Evolutionary conservation across 2,329 filamentous ascomycete species (phyloP).

Genomic region (Penicillium digitatum): DNA sequence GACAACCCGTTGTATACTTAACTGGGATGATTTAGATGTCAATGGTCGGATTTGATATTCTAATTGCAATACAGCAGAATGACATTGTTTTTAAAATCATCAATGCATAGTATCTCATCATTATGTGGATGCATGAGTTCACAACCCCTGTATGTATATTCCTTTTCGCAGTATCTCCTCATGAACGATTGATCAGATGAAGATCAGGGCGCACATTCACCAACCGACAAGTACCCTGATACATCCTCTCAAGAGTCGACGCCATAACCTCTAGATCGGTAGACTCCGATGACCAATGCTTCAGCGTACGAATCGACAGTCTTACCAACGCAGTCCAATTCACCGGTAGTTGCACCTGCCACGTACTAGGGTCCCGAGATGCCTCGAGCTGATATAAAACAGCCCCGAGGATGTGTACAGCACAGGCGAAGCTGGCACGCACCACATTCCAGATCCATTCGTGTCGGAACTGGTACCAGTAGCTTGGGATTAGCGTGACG

Average conservation of each 20-base stretch:
- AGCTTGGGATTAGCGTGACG: conserved; percentile 16
- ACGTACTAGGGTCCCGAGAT: background rate
- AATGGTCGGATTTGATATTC: background rate
- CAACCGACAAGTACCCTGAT: conserved; percentile 21
- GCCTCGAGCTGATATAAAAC: conserved; percentile 15
- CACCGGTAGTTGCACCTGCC: conserved; percentile 9
- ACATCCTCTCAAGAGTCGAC: conserved; percentile 21
- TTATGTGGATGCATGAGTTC: background rate
- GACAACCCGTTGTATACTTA: background rate
- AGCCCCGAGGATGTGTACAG: conserved; percentile 20
- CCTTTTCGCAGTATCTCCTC: background rate
- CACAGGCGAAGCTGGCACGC: conserved; percentile 16
- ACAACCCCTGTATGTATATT: background rate
- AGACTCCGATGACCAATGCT: conserved; percentile 17
- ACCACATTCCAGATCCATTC: conserved; percentile 24
- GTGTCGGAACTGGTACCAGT: conserved; percentile 22
- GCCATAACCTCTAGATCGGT: conserved; percentile 22
- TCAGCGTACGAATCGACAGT: conserved; percentile 17
- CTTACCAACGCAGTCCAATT: conserved; percentile 22
- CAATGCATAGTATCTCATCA: background rate
- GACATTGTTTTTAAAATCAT: background rate
- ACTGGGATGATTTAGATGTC: background rate
- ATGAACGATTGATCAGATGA: background rate
- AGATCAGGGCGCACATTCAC: conserved; percentile 14
- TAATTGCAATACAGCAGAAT: background rate